These are phyloP conservation scores for Trypanosoma lewisi DNA, from an alignment of 208 protist species.

Conservation along the genomic window DNA sequence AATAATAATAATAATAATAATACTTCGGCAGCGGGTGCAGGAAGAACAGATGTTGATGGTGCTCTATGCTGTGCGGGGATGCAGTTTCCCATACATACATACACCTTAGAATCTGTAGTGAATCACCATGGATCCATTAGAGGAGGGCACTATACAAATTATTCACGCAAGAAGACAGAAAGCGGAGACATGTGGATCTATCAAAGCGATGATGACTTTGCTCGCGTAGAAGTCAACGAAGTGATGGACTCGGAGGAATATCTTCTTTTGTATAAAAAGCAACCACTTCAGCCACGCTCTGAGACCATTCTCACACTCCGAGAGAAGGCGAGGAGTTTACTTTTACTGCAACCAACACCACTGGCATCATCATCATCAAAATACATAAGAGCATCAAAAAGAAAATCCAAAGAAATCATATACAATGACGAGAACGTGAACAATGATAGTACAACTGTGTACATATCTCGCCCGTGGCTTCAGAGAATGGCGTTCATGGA, in stretches of 20 bases:
- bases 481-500: conserved; percentile 72
- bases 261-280: conserved; percentile 81
- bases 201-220: conserved; percentile 73
- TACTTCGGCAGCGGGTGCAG: no score
- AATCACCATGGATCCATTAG: conserved; percentile 81
- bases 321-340: conserved; percentile 36
- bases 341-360: conserved; percentile 26
- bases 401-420: not conserved
- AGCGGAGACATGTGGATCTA: conserved; percentile 59
- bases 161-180: conserved; percentile 54
- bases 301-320: conserved; percentile 42
- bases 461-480: conserved; percentile 82
- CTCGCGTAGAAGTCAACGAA: conserved; percentile 26
- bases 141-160: conserved; percentile 88
- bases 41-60: no score
- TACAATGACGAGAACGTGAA: not conserved
- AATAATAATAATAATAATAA: no score
- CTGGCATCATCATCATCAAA: no score
- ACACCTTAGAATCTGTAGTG: conserved; percentile 79
- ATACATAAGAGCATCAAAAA: not conserved
- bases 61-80: no score
- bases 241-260: conserved; percentile 84
- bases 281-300: conserved; percentile 41
- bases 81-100: conserved; percentile 48
- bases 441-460: conserved; percentile 30